Conservation (phyloP, 2,329 filamentous ascomycete species). For the Pseudogymnoascus sp. region DNA sequence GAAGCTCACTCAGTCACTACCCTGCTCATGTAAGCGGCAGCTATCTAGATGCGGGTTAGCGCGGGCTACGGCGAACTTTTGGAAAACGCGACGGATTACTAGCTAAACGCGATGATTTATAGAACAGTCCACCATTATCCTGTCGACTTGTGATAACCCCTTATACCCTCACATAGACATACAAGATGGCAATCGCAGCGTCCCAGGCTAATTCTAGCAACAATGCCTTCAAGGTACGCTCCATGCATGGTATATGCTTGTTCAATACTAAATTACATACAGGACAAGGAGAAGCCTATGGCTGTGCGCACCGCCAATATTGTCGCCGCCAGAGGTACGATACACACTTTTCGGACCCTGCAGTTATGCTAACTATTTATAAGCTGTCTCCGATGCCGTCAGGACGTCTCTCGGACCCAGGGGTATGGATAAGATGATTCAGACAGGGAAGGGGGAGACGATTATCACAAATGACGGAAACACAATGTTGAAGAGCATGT, state of each 20-base stretch:
- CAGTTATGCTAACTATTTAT: slow-evolving; percentile 21
- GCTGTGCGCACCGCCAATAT: slow-evolving; percentile 95
- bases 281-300: slow-evolving; percentile 96
- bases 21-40: slow-evolving; percentile 10
- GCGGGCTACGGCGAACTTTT: slow-evolving; percentile 14
- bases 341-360: slow-evolving; percentile 8
- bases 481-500: slow-evolving; percentile 99
- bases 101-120: slow-evolving; percentile 19
- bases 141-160: slow-evolving; percentile 14
- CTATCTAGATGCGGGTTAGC: slow-evolving; percentile 15
- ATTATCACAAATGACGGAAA: slow-evolving; percentile 99
- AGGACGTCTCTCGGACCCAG: slow-evolving; percentile 91
- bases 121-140: slow-evolving; percentile 9
- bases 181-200: slow-evolving; percentile 38
- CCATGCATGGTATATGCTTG: slow-evolving; percentile 16
- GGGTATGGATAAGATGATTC: slow-evolving; percentile 62
- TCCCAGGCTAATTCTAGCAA: slow-evolving; percentile 41
- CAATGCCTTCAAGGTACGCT: slow-evolving; percentile 55
- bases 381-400: slow-evolving; percentile 95
- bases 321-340: slow-evolving; percentile 82
- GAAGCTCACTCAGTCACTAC: slow-evolving; percentile 4
- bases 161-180: slow-evolving; percentile 14
- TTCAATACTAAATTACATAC: slow-evolving; percentile 22
- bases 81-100: slow-evolving; percentile 19
- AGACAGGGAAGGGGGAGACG: slow-evolving; percentile 90